These are phyloP conservation scores for Plasmodium vinckei DNA, from an alignment of 169 alveolate species.

Conservation along the genomic window DNA sequence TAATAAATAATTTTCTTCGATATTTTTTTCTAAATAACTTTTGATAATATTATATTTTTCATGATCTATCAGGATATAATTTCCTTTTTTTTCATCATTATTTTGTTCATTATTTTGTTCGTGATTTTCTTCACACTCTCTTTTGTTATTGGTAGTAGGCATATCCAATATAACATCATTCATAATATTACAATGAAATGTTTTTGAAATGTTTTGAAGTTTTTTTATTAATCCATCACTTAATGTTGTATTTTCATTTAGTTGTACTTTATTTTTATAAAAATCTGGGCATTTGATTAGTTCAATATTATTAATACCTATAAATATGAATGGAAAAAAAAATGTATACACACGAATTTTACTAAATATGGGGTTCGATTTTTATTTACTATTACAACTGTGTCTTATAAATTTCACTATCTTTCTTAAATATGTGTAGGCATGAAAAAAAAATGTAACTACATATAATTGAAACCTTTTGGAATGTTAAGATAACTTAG, in stretches of 20 bases:
- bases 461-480: background rate
- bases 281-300: slow-evolving; percentile 44
- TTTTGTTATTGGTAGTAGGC: background rate
- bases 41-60: slow-evolving; percentile 28
- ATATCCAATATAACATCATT: background rate
- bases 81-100: background rate
- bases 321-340: background rate
- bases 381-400: background rate
- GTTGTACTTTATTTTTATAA: slow-evolving; percentile 13
- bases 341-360: background rate
- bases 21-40: slow-evolving; percentile 48
- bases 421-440: background rate
- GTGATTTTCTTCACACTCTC: too few species aligned
- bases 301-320: slow-evolving; percentile 16
- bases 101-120: background rate
- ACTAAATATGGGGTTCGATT: background rate
- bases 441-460: background rate
- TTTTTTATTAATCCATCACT: slow-evolving; percentile 11
- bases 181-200: slow-evolving; percentile 1
- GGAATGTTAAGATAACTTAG: background rate
- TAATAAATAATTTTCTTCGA: slow-evolving; percentile 47
- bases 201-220: slow-evolving; percentile 16
- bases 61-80: slow-evolving; percentile 2
- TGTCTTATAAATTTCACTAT: background rate
- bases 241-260: slow-evolving; percentile 24